Evolutionary conservation across 1,284 basidiomycete genomes (phyloP).

Genomic region (Sutorius eximius): DNA sequence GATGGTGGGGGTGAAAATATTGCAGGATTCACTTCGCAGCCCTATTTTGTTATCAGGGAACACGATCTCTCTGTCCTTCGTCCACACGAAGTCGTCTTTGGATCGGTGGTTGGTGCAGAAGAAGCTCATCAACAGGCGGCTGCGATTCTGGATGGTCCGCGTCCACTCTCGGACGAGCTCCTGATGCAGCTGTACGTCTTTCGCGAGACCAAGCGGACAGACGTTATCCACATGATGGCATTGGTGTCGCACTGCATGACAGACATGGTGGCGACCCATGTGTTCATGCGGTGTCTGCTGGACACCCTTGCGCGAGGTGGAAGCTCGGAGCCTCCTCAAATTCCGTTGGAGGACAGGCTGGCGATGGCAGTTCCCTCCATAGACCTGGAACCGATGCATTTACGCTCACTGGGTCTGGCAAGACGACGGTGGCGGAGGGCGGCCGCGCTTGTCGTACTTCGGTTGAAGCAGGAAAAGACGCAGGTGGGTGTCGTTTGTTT

Average conservation of each 20-base stretch:
- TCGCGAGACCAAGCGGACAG: constrained; percentile 1
- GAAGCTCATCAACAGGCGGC: constrained; percentile 2
- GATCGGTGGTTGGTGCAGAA: constrained; percentile 7
- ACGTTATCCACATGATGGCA: constrained; percentile 21
- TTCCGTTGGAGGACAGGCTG: constrained; percentile 41
- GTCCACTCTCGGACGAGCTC: constrained; percentile 25
- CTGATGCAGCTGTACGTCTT: constrained; percentile 15
- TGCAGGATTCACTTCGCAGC: background rate
- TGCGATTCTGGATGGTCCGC: constrained; percentile 11
- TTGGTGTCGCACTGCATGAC: constrained; percentile 19
- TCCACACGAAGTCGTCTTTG: constrained; percentile 8
- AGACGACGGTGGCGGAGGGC: constrained; percentile 49
- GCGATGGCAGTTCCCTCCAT: constrained; percentile 41
- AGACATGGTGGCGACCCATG: constrained; percentile 11
- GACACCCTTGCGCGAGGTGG: constrained; percentile 38
- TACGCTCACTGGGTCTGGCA: constrained; percentile 33
- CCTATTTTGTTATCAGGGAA: constrained; percentile 23
- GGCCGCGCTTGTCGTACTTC: constrained; percentile 41
- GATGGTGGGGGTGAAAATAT: too few relatives aligned
- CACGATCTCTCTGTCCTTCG: constrained; percentile 12
- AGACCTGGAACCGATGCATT: constrained; percentile 35
- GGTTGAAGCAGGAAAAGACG: constrained; percentile 34
- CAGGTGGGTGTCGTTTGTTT: constrained; percentile 30
- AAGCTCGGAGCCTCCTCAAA: constrained; percentile 11
- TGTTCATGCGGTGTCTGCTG: constrained; percentile 38